Percentiles rank a stretch among this genome's conserved stretches.
phyloP scores from a whole-genome alignment of 345 rosid species.

The Heritiera littoralis region DNA sequence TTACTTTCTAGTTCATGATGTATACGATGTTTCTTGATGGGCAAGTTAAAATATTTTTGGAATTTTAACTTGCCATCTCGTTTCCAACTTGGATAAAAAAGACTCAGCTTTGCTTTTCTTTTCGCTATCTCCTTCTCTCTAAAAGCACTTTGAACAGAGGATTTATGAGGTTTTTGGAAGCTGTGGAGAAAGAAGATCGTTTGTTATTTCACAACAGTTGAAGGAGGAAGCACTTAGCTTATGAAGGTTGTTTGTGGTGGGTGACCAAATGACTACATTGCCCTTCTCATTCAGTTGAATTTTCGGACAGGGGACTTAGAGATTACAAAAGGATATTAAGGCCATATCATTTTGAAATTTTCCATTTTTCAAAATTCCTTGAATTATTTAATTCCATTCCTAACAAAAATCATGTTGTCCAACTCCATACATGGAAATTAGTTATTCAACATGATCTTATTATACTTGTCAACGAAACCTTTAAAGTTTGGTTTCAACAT shows the following conservation, averaged over 20 bases:
- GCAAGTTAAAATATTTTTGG: too few species aligned
- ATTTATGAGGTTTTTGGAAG: constrained; percentile 41
- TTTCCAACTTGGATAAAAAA: neutral
- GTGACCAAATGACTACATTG: neutral
- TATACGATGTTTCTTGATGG: too few species aligned
- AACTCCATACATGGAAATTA: too few species aligned
- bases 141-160: neutral
- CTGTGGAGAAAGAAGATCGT: neutral
- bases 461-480: too few species aligned
- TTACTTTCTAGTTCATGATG: too few species aligned
- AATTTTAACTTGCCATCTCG: constrained; percentile 38
- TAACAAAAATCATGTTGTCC: too few species aligned
- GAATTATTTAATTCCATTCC: too few species aligned
- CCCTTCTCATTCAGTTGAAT: neutral
- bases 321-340: neutral
- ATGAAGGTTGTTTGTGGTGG: neutral
- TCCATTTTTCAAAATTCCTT: too few species aligned
- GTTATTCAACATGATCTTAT: too few species aligned
- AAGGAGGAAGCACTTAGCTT: neutral
- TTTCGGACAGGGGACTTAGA: neutral
- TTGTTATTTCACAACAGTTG: neutral
- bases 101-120: neutral
- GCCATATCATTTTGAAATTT: neutral
- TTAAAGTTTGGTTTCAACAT: too few species aligned
- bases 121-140: neutral